A percentile compares a stretch with the other conserved stretches of the same genome.
phyloP scores from a whole-genome alignment of 331 rosid species.

The Malus hybrid region DNA sequence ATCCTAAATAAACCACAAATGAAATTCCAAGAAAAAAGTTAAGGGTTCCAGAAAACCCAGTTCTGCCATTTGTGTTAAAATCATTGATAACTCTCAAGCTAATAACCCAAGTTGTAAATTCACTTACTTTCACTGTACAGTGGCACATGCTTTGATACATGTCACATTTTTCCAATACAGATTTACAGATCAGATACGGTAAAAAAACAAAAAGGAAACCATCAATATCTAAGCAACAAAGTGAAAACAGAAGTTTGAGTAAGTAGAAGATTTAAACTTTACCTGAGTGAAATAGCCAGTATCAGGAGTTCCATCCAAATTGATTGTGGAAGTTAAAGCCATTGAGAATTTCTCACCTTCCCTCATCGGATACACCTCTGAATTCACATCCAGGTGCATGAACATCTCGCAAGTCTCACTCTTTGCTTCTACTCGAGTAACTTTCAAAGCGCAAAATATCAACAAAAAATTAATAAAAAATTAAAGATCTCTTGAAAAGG shows the following conservation, averaged over 20 bases:
- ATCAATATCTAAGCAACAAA: background rate
- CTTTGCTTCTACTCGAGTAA: conserved; percentile 81
- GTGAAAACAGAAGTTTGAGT: background rate
- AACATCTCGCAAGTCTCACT: conserved; percentile 94
- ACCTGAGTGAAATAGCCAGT: conserved; percentile 77
- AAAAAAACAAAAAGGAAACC: background rate
- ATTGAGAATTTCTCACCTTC: conserved; percentile 83
- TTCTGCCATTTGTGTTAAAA: background rate
- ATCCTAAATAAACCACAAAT: background rate
- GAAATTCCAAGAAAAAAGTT: background rate
- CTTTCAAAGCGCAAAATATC: conserved; percentile 24
- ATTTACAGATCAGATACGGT: background rate
- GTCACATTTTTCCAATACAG: background rate
- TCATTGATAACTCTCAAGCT: background rate
- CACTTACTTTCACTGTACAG: background rate
- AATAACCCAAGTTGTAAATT: background rate
- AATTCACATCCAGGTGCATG: conserved; percentile 86
- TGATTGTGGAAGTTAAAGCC: conserved; percentile 62
- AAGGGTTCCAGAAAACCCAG: background rate
- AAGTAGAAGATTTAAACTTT: background rate
- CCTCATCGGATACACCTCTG: conserved; percentile 63
- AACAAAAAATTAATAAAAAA: background rate
- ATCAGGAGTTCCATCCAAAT: conserved; percentile 86
- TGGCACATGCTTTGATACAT: background rate
- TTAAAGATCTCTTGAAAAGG: background rate